phyloP scores from a whole-genome alignment of 306 rosid genomes.

The Cucumis cinereus region DNA sequence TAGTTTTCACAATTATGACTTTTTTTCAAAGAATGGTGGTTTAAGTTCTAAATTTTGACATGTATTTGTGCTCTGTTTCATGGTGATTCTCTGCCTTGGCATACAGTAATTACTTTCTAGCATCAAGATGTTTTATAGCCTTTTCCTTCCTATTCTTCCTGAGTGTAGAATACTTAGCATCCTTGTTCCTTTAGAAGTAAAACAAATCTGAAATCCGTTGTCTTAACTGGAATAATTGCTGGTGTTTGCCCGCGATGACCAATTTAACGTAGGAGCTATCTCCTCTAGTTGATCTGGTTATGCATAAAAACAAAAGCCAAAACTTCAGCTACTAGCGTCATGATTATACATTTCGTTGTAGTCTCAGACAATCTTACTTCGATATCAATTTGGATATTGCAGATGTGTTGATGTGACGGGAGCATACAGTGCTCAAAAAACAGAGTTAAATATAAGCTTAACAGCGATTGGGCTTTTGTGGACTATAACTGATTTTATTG shows the following conservation, averaged over 20 bases:
- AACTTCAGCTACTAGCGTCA: not conserved
- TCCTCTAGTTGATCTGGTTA: not conserved
- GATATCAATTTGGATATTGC: slow-evolving; percentile 25
- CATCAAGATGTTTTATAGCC: not conserved
- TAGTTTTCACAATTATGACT: not conserved
- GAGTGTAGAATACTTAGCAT: not conserved
- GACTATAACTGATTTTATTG: slow-evolving; percentile 94
- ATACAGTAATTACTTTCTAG: not conserved
- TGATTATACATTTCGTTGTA: not conserved
- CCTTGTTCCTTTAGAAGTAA: not conserved
- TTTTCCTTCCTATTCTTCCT: not conserved
- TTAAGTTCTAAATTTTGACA: not conserved
- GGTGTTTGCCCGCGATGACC: not conserved
- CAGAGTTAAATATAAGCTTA: slow-evolving; percentile 92
- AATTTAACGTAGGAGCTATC: not conserved
- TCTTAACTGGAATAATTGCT: not conserved
- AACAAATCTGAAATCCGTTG: not conserved
- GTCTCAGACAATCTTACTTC: not conserved
- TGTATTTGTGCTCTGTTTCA: not conserved
- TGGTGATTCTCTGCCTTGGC: not conserved
- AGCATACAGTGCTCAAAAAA: slow-evolving; percentile 91
- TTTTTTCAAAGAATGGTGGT: not conserved
- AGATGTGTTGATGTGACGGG: slow-evolving; percentile 93
- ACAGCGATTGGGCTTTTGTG: slow-evolving; percentile 88
- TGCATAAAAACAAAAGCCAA: not conserved